Base-by-base conservation (phyloP, 169 alveolate genomes). In the Perkinsus chesapeaki region DNA sequence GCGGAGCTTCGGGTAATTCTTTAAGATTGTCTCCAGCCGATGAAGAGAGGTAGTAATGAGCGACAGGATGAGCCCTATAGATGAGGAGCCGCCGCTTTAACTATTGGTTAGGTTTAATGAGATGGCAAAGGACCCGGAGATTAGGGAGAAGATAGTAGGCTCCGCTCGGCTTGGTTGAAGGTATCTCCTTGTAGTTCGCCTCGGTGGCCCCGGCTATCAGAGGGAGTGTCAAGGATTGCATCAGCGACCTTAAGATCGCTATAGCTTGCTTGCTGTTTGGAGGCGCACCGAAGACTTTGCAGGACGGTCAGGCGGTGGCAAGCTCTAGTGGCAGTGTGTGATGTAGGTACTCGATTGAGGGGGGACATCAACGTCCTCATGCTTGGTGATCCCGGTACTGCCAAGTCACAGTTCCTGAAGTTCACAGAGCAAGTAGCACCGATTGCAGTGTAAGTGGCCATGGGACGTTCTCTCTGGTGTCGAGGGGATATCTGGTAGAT, bases 201-300 rank as follows among this genome's bases (percentile, higher is more conserved):
- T 98, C 99, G 37, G 97, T 99, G 31, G 99, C 99, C 3, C 99
- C 99, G 16, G 99, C 99, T 1, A 97, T 99, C 37, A 99, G 96
- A 93, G 99, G 99, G 39, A 96, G 96, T 92, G 73, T 23, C 39
- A 91, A 91, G 60, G 93, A 91, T 39, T 39, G 60, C 31, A 94
- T 97, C 96, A 99, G 97, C 48, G 99, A 98, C 94, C 99, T 99
- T 38, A 99, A 99, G 96, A 97, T 98, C 93, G 99, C 99, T 12
- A 97, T 99, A 37, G 99, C 99, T 3, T 99, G 99, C 93, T 96
- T 99, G 82, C 95, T 99, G 34, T 99, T 99, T 94, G 99, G 99
- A 39, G 99, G 99, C 38, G 97, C 99, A n/a, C 96, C 99, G 72
- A 99, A 99, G 94, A 94, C 96, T 93, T 94, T 99, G 38, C 99